Evolutionary conservation across 2,329 filamentous ascomycete species (phyloP), one percentile per base, ranked within the genome.

Genomic region (Fusarium pseudograminearum): DNA sequence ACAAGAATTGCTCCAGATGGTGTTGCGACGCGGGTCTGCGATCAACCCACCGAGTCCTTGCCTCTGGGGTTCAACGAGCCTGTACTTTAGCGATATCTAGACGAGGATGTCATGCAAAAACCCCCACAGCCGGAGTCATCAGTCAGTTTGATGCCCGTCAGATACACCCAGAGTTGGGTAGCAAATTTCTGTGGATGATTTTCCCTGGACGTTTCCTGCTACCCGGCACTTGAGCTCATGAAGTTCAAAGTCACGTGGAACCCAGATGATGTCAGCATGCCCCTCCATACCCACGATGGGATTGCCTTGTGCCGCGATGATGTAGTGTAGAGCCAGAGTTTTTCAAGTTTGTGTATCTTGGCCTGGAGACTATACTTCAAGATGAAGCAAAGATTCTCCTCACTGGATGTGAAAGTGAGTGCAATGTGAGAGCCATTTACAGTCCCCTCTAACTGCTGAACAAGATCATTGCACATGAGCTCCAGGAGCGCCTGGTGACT

Each of bases 391-490:
- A 84, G 91, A 72, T 93, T 93, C 79, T 93, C 91, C 15, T 93
- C 91, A n/a, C 79, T 93, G 60, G 91, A 93, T 77, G 90, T 93
- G 74, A 91, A 91, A 83, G 90, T 89, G 77, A 36, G 64, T 46
- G 16, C 7, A 54, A 30, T 22, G 7, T 20, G 26, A 38, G 53
- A 20, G 18, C 16, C 33, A 11, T n/a, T n/a, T 31, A 12, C 7
- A 45, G 12, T 33, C 36, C 7, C 18, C 28, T 51, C 64, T 71
- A 54, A 71, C 57, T 33, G 5, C 46, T 20, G 24, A 31, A 38
- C 22, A 54, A 97, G 93, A 93, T 97, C 80, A 97, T 98, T 77
- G 92, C 94, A 59, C 93, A 97, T 79, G 96, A 99, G 86, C 91
- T 99, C 67, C 91, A 93, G 63, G 84, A 87, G 68, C 88, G 86